Evolutionary conservation across 176 grass and related monocot species (phyloP).

Genomic region (Rhynchospora breviuscula): DNA sequence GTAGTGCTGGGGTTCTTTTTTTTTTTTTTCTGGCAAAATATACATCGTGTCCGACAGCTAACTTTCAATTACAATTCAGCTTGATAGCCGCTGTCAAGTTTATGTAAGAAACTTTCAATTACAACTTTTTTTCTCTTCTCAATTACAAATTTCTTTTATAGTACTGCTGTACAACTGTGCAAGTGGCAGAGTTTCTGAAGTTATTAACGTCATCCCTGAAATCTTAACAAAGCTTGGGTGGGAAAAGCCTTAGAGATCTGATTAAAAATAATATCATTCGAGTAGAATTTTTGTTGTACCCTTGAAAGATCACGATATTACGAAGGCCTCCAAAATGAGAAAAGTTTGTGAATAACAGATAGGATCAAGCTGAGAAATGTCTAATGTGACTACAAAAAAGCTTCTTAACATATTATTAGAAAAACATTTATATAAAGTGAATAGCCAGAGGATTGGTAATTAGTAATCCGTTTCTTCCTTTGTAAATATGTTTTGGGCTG

Average conservation of each 20-base stretch:
- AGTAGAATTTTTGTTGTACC: background rate
- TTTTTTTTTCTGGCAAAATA: background rate
- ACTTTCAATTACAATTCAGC: background rate
- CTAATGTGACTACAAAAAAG: too few relatives aligned
- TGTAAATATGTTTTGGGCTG: background rate
- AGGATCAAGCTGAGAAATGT: background rate
- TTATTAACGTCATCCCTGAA: background rate
- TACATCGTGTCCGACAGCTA: background rate
- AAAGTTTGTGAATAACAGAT: background rate
- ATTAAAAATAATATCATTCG: background rate
- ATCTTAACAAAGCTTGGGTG: background rate
- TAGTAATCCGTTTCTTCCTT: too few relatives aligned
- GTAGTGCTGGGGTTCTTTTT: background rate
- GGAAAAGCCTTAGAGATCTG: background rate
- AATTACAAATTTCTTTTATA: background rate
- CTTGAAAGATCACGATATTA: background rate
- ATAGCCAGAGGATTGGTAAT: too few relatives aligned
- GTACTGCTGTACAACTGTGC: background rate
- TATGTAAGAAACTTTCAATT: background rate
- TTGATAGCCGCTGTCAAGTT: too few relatives aligned
- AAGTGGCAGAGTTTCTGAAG: background rate
- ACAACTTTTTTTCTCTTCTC: background rate
- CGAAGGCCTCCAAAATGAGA: background rate
- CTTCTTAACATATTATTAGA: too few relatives aligned
- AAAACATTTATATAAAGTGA: too few relatives aligned